Evolutionary conservation across 169 alveolate species (phyloP).

Genomic region (Eimeria mitis): DNA sequence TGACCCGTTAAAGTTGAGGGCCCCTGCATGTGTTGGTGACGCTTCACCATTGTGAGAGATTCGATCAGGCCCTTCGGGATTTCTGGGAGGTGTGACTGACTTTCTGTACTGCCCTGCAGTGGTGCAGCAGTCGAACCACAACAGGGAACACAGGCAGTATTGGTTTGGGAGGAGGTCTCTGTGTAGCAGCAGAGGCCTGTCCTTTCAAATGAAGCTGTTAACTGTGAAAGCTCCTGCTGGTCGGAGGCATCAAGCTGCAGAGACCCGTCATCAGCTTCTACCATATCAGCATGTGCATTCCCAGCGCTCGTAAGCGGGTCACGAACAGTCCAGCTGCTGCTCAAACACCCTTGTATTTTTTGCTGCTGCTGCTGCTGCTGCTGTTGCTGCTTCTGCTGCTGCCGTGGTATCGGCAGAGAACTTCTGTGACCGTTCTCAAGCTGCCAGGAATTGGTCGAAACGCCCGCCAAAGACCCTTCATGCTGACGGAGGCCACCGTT

Average conservation of each 20-base stretch:
- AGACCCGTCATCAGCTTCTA: conserved; percentile 15
- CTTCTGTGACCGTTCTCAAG: not conserved
- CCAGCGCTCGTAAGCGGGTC: conserved; percentile 63
- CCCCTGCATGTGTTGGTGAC: not conserved
- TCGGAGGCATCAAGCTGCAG: conserved; percentile 67
- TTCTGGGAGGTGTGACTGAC: not conserved
- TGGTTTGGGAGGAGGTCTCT: not conserved
- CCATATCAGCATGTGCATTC: conserved; percentile 31
- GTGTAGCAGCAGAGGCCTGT: conserved; percentile 8
- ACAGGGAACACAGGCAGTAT: not conserved
- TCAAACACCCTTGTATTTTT: not conserved
- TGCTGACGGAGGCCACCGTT: conserved; percentile 9
- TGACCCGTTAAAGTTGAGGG: not conserved
- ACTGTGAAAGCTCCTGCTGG: conserved; percentile 31
- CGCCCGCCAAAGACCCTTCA: not conserved
- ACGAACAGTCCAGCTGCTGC: conserved; percentile 74
- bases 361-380: conserved; percentile 5
- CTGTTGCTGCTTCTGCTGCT: not conserved
- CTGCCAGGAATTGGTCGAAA: conserved; percentile 8
- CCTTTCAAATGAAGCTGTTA: conserved; percentile 41
- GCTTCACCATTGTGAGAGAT: not conserved
- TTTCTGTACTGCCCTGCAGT: not conserved
- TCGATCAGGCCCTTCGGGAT: not conserved
- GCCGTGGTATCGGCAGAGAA: not conserved
- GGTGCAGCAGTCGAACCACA: not conserved